Conservation (phyloP, 2,329 filamentous ascomycete species). For the Trichoderma lentiforme region DNA sequence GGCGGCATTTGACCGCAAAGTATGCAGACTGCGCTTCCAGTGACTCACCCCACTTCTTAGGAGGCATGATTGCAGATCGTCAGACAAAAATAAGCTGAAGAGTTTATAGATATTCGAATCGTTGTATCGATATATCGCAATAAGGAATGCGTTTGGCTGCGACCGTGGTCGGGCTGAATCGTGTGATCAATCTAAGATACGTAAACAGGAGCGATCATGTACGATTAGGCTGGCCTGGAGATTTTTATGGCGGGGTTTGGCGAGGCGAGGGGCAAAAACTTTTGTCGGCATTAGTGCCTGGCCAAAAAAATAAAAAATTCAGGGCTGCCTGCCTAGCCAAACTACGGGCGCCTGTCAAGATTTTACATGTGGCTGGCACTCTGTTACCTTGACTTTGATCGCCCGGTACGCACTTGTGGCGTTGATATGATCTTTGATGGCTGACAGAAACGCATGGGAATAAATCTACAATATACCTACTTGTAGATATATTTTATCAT, state of each 20-base stretch:
- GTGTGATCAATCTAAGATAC: neutral
- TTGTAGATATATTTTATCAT: neutral
- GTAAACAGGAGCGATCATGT: neutral
- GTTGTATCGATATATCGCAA: neutral
- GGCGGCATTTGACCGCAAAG: neutral
- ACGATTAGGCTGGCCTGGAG: neutral
- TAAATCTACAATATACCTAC: neutral
- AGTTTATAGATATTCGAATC: neutral
- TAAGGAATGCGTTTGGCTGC: neutral
- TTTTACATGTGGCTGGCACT: neutral
- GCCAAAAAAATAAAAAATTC: neutral
- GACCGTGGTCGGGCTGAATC: neutral
- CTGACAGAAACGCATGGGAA: neutral
- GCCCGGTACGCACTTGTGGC: neutral
- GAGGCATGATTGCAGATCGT: constrained; percentile 37
- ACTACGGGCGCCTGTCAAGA: neutral
- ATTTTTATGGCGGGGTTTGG: constrained; percentile 12
- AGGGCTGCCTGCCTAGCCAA: neutral
- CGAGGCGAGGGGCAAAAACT: constrained; percentile 9
- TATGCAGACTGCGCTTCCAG: neutral
- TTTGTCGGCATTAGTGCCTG: neutral
- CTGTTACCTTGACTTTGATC: neutral
- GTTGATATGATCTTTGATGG: neutral
- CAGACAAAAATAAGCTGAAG: neutral
- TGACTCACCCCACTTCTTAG: constrained; percentile 44